Base-by-base conservation (phyloP, 2,329 filamentous ascomycete species). In the Neofusicoccum sp. region DNA sequence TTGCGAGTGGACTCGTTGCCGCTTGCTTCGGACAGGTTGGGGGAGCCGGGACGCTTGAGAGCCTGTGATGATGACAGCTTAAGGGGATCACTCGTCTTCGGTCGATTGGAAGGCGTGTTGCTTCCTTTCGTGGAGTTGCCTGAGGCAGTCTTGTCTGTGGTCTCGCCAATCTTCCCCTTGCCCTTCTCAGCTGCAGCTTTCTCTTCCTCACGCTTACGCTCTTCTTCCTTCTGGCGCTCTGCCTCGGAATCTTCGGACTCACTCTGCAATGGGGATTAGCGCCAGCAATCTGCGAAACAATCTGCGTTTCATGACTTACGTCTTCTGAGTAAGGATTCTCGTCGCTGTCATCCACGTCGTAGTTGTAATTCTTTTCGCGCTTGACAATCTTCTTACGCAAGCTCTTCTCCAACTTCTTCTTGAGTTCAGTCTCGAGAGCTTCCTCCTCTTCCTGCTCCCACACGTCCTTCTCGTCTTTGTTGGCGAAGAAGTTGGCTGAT, bases 1-100 rank as follows among this genome's bases (percentile, higher is more conserved):
- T 95, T 92, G 65, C 89, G 88, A 26, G 87, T 86, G 0, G 90
- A 93, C 73, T 98, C 93, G 67, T 93, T 96, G 58, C 91, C 93
- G 72, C 91, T 96, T 8, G 91, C 91, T 72, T 98, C 93, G 1
- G 92, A 97, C 33, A 90, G 82, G 65, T 93, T 89, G 3, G 93
- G 91, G 14, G 92, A 96, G 16, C 92, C 91, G 33, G 90, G 84
- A 31, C 93, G 87, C 78, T 97, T 97, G 57, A 93, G 83, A 34
- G 83, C 69, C 3, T 79, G 74, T 3, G 57, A 59, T 14, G 38
- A 44, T 3, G 58, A 45, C 26, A 53, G 36, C 68, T 83, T 84
- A 58, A 79, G 67, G 14, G 80, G 69, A 66, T 86, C 81, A 41
- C 78, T 64, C 56, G 78, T 72, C 66, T 80, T 81, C 48, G 77